phyloP scores from a whole-genome alignment of 148 eudicot species.

The Talinum fruticosum region DNA sequence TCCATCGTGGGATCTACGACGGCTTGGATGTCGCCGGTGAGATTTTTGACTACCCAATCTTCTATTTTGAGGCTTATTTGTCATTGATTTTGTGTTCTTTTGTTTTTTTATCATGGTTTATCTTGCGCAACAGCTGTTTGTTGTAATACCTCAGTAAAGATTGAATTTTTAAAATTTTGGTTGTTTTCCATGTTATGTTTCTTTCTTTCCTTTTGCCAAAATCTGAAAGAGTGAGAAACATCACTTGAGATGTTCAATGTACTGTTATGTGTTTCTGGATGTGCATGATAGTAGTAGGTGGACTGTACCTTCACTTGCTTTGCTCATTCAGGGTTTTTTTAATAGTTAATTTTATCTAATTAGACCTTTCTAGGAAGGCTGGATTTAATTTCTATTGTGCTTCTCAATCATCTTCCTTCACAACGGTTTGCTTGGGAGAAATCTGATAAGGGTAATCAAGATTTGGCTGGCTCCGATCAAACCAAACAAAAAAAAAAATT shows the following conservation, averaged over 20 bases:
- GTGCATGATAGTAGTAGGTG: not conserved
- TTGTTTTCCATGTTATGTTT: not conserved
- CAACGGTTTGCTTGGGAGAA: slow-evolving; percentile 3
- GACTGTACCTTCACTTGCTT: not conserved
- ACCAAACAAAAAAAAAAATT: too few species aligned
- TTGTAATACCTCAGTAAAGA: slow-evolving; percentile 8
- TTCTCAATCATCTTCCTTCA: not conserved
- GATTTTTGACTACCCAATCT: slow-evolving; percentile 3
- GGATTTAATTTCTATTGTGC: slow-evolving; percentile 2
- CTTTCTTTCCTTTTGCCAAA: not conserved
- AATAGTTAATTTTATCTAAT: not conserved
- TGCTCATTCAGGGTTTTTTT: not conserved
- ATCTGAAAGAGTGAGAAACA: not conserved
- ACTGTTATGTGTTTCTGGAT: not conserved
- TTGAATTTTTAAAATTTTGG: not conserved
- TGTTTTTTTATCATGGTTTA: not conserved
- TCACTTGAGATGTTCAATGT: slow-evolving; percentile 1
- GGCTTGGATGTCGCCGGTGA: slow-evolving; percentile 84
- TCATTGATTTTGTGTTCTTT: too few species aligned
- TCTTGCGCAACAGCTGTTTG: slow-evolving; percentile 24
- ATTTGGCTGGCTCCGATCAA: too few species aligned
- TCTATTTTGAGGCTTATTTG: not conserved
- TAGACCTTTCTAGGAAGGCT: not conserved
- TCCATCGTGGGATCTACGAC: slow-evolving; percentile 85
- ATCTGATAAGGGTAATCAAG: slow-evolving; percentile 32